These are phyloP conservation scores for Quillaja saponaria DNA, from an alignment of 306 rosid genomes.

Conservation along the genomic window DNA sequence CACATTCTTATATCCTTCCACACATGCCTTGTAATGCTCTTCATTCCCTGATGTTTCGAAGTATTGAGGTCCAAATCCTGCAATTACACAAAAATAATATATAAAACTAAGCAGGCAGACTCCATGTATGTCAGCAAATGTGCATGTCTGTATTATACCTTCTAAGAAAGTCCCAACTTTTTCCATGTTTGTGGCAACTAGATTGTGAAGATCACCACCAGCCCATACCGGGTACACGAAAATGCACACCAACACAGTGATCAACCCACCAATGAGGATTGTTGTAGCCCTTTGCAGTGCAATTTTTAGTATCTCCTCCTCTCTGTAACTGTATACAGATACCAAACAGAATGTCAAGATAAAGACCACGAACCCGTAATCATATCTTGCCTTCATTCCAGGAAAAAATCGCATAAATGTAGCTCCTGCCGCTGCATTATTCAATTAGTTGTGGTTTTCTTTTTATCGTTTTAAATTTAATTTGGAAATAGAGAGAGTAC, in stretches of 20 bases:
- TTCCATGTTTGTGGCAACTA: conserved; percentile 37
- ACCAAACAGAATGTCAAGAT: conserved; percentile 53
- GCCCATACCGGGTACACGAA: conserved; percentile 54
- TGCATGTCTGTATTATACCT: conserved; percentile 26
- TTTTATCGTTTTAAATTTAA: no score
- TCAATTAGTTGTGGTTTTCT: neutral
- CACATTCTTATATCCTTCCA: conserved; percentile 47
- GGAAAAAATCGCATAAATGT: conserved; percentile 56
- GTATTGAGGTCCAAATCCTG: conserved; percentile 45
- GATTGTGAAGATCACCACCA: conserved; percentile 53
- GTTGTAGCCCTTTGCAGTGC: conserved; percentile 43
- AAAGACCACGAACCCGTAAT: conserved; percentile 53
- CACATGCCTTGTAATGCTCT: conserved; percentile 18
- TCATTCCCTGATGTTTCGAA: conserved; percentile 24
- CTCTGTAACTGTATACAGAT: conserved; percentile 45
- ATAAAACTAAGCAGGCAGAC: conserved; percentile 1
- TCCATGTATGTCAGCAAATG: neutral
- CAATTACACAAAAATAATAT: neutral
- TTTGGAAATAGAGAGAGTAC: neutral
- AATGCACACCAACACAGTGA: conserved; percentile 30
- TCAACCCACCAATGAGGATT: conserved; percentile 39
- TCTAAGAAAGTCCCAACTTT: conserved; percentile 40
- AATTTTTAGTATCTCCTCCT: conserved; percentile 26
- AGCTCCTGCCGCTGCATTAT: conserved; percentile 34
- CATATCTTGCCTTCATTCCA: conserved; percentile 47